phyloP scores from a whole-genome alignment of 164 flowering plant species.

The Vitis rotundifolia region DNA sequence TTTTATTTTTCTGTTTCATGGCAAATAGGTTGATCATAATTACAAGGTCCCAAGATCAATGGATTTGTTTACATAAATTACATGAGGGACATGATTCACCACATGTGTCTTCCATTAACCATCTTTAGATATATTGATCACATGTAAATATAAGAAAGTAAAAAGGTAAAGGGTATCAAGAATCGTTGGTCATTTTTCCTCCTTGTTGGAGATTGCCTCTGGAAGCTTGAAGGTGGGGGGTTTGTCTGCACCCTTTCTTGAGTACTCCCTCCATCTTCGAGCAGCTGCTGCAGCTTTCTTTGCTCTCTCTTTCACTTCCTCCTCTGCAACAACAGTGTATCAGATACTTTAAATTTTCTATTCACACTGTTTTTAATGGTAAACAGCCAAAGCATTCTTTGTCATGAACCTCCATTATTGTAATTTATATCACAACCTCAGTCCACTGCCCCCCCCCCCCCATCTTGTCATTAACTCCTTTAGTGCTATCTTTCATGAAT shows the following conservation, averaged over 20 bases:
- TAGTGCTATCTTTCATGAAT: too few species aligned
- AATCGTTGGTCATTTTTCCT: conserved; percentile 38
- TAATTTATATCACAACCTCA: too few species aligned
- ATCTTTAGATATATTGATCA: conserved; percentile 4
- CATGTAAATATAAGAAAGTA: neutral
- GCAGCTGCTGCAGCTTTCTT: conserved; percentile 87
- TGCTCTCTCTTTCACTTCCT: conserved; percentile 77
- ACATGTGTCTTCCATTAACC: neutral
- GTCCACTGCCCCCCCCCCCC: too few species aligned
- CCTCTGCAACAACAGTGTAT: conserved; percentile 50
- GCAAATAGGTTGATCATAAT: neutral
- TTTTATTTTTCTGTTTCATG: neutral
- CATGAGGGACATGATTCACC: neutral
- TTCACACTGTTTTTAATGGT: neutral
- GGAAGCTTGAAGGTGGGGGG: conserved; percentile 84
- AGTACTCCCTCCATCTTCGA: conserved; percentile 96
- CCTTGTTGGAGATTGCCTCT: conserved; percentile 51
- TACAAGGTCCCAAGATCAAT: neutral
- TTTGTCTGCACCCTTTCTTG: conserved; percentile 81
- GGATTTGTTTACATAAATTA: neutral
- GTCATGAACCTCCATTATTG: too few species aligned
- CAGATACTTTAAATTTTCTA: neutral
- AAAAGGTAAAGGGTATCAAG: neutral
- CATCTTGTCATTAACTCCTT: too few species aligned
- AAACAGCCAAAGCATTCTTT: neutral